Evolutionary conservation across 2,329 filamentous ascomycete species (phyloP).

Genomic region (Fusarium pseudocircinatum): DNA sequence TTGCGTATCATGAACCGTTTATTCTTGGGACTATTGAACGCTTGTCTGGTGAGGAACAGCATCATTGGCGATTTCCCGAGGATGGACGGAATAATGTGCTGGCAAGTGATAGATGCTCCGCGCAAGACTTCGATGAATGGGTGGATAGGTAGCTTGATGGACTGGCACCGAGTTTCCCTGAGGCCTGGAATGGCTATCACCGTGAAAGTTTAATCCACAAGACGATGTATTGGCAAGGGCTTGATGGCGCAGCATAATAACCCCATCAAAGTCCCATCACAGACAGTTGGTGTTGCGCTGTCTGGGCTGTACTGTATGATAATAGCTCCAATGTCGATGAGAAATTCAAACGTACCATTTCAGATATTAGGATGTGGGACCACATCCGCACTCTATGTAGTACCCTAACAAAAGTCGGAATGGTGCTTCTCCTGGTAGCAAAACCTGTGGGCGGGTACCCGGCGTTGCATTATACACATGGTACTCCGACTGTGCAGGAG

Average conservation of each 20-base stretch:
- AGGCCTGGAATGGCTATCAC: conserved; percentile 5
- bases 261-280: conserved; percentile 15
- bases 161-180: conserved; percentile 10
- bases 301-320: neutral
- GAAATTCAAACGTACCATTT: conserved; percentile 21
- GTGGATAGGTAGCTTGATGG: conserved; percentile 6
- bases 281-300: conserved; percentile 1
- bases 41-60: conserved; percentile 2
- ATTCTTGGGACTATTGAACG: neutral
- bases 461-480: conserved; percentile 11
- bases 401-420: conserved; percentile 13
- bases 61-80: neutral
- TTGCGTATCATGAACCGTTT: neutral
- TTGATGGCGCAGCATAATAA: conserved; percentile 35
- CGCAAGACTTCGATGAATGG: conserved; percentile 4
- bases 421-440: conserved; percentile 19
- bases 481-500: neutral
- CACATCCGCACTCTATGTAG: neutral
- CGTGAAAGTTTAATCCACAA: conserved; percentile 31
- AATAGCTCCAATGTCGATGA: conserved; percentile 4
- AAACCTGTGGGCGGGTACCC: conserved; percentile 8
- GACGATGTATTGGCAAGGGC: conserved; percentile 33
- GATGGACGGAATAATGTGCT: conserved; percentile 11
- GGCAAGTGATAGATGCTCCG: conserved; percentile 14
- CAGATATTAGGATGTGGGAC: conserved; percentile 24